Evolutionary conservation across 2,329 filamentous ascomycete genomes (phyloP).

Genomic region (Apiospora kogelbergensis): DNA sequence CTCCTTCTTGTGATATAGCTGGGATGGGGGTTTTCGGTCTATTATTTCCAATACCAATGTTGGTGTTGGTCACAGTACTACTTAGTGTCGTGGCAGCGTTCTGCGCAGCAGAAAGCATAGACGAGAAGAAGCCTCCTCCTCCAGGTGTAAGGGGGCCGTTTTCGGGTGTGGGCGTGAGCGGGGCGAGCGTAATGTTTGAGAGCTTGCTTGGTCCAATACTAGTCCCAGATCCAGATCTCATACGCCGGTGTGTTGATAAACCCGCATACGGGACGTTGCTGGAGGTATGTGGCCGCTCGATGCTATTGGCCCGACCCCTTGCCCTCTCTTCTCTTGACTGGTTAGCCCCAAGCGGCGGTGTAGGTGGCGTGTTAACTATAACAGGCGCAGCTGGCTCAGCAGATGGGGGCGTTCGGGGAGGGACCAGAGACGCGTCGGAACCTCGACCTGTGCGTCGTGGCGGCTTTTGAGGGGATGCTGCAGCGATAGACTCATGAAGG

Average conservation of each 20-base stretch:
- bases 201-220: conserved; percentile 78
- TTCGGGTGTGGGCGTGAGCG: conserved; percentile 77
- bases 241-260: conserved; percentile 60
- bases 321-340: conserved; percentile 15
- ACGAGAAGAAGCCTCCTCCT: conserved; percentile 80
- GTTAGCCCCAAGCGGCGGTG: conserved; percentile 49
- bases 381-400: conserved; percentile 47
- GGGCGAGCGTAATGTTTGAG: conserved; percentile 70
- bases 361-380: conserved; percentile 68
- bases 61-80: conserved; percentile 70
- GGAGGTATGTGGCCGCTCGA: conserved; percentile 33
- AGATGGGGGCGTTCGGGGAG: conserved; percentile 49
- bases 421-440: conserved; percentile 23
- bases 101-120: conserved; percentile 88
- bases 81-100: conserved; percentile 79
- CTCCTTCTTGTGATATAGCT: conserved; percentile 33
- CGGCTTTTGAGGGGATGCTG: conserved; percentile 17
- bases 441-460: conserved; percentile 23
- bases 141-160: conserved; percentile 52
- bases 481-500: conserved; percentile 23
- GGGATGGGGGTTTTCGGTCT: conserved; percentile 37
- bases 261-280: conserved; percentile 63
- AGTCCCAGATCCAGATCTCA: conserved; percentile 50
- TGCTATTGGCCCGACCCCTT: conserved; percentile 19
- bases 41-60: conserved; percentile 53